Evolutionary conservation across 1,139 yeast genomes (phyloP), one percentile per base, ranked within the genome.

Genomic region (Zygoascus hellenicus): DNA sequence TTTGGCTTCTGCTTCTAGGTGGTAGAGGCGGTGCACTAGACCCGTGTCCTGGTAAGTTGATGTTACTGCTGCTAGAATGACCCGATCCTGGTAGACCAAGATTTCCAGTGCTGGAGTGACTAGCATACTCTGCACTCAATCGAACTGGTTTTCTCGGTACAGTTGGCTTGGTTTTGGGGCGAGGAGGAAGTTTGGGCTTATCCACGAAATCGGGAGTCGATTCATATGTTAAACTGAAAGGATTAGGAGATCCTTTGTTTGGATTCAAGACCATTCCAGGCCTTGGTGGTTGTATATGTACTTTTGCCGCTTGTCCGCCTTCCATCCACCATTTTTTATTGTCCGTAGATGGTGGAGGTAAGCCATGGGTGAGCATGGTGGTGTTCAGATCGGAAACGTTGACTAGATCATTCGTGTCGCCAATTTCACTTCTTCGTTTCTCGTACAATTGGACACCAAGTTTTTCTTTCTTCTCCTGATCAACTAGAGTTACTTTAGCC

Each of bases 301-400:
- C 83, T 59, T 81, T 87, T 1, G 90, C 92, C 5, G 84, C 75
- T 54, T 77, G 77, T 0, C 94, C 92, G 9, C 81, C 82, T 13
- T 81, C 81, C 35, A 88, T 72, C 98, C 98, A 92, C 98, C 98
- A 92, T 64, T 88, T 87, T 31, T 75, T 69, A 11, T 70, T 64
- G 48, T 87, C 96, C 0, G 94, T 78, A 52, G 95, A 84, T 15
- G 98, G 98, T 0, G 96, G 87, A 1, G 97, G 97, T 46, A 90
- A 54, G 10, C 71, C 69, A 47, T 65, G 65, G 1, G 72, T 67
- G 11, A 67, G 55, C 38, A 64, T 61, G 3, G 62, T 56, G 38
- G 65, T 71, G 46, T 61, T 66, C 15, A 66, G 51, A 35, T 66
- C 68, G 35, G 57, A 56, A 32, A 62, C 49, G 29, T 60, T 62